Evolutionary conservation across 75 land plant genomes (phyloP), one percentile per base, ranked within the genome.

Genomic region (Chamaecyparis obtusa): DNA sequence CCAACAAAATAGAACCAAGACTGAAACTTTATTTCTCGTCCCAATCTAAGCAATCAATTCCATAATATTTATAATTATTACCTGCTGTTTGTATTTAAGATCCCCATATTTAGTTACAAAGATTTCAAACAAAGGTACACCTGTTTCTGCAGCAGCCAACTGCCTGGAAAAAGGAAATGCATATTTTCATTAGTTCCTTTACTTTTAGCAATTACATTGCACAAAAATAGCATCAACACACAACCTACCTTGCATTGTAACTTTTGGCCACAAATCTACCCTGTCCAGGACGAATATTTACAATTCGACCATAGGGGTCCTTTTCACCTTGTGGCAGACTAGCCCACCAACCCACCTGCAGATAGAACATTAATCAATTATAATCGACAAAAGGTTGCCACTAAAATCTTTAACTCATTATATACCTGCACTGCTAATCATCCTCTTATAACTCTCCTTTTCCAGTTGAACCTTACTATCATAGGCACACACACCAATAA

Each of bases 261-360:
- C 93, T 90, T 88, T 91, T 91, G 41, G 94, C 99, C 55, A 98
- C 83, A 86, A 93, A 95, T 93, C 96, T 96, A 13, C 99, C 99
- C 51, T 92, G 89, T 24, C 90, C 92, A 81, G 99, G 93, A 71
- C 92, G 90, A 77, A 98, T 94, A 4, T 86, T 92, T 9, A 98
- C 91, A 43, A 98, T 88, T 86, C 96, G 91, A 30, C 99, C 98
- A 91, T 94, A 96, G 32, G 99, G 95, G 88, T 96, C 95, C 89
- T 90, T 92, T 48, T 93, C 91, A 75, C 94, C 95, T 88, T 93
- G 89, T 32, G 99, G 88, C 35, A 89, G 89, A 32, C 98, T 99
- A 32, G 90, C 94, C 99, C 99, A 98, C 99, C 99, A 98, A 48
- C 99, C 99, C 19, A 98, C 91, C 99, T 97, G 93, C 84, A 84